A percentile compares a stretch with the other conserved stretches of the same genome.
These are phyloP conservation scores for Perilla frutescens DNA, from an alignment of 257 asterid genomes.

Conservation along the genomic window DNA sequence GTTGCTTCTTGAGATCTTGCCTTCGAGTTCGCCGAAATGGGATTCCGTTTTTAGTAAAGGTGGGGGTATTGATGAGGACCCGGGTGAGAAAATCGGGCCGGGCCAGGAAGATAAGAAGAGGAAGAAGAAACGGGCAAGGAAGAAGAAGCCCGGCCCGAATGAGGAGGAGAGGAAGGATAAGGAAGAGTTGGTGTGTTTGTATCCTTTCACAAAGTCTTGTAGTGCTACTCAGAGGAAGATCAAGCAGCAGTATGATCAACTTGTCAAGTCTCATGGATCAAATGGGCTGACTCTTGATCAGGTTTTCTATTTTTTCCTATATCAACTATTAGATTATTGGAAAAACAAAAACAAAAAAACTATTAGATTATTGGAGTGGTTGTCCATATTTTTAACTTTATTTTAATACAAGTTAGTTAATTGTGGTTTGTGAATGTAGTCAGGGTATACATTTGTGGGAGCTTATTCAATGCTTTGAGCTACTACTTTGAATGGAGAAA, in stretches of 20 bases:
- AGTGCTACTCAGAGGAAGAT: conserved; percentile 86
- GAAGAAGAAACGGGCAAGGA: conserved; percentile 73
- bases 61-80: conserved; percentile 42
- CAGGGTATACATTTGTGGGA: conserved; percentile 22
- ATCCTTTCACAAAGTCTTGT: conserved; percentile 70
- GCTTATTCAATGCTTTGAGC: conserved; percentile 18
- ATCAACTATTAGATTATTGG: conserved; percentile 21
- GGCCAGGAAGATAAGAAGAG: conserved; percentile 55
- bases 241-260: conserved; percentile 76
- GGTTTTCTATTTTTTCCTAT: conserved; percentile 42
- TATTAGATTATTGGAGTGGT: conserved; percentile 27
- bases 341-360: not conserved
- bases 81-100: conserved; percentile 48
- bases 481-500: not conserved
- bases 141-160: conserved; percentile 60
- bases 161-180: conserved; percentile 53
- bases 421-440: conserved; percentile 12
- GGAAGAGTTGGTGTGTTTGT: conserved; percentile 61
- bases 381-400: conserved; percentile 14
- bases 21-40: conserved; percentile 63
- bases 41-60: conserved; percentile 41
- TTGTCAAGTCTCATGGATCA: conserved; percentile 78
- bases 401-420: conserved; percentile 26
- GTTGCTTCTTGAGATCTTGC: conserved; percentile 65
- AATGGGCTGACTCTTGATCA: conserved; percentile 71